phyloP scores from a whole-genome alignment of 257 asterid species.

The Rauvolfia tetraphylla region DNA sequence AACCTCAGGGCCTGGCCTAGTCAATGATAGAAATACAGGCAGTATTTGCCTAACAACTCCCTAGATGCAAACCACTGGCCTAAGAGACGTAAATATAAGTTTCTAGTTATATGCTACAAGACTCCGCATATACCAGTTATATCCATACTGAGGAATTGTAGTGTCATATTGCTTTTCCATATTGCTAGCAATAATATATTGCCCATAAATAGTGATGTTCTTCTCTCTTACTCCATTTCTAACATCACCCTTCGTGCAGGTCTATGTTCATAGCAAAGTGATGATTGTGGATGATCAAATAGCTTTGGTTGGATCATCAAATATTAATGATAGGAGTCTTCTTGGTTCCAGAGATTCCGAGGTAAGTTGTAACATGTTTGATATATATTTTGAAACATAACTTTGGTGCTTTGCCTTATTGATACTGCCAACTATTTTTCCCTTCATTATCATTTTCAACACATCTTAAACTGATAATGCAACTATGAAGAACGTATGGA shows the following conservation, averaged over 20 bases:
- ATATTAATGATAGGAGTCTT: slow-evolving; percentile 92
- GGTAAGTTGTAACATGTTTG: slow-evolving; percentile 31
- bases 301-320: slow-evolving; percentile 82
- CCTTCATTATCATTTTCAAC: not conserved
- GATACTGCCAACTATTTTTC: not conserved
- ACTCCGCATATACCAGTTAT: not conserved
- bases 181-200: not conserved
- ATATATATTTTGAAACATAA: too few species aligned
- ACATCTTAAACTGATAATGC: not conserved
- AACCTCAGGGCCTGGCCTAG: not conserved
- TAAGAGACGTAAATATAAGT: not conserved
- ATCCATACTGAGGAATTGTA: not conserved
- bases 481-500: not conserved
- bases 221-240: not conserved
- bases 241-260: slow-evolving; percentile 32
- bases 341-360: slow-evolving; percentile 98
- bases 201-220: not conserved
- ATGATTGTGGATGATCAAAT: slow-evolving; percentile 86
- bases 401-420: not conserved
- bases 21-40: not conserved
- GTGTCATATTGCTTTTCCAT: not conserved
- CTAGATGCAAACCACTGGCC: not conserved
- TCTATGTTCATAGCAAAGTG: slow-evolving; percentile 93
- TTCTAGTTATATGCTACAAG: not conserved
- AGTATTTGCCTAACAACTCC: too few species aligned